These are phyloP conservation scores for Xylaria sp. DNA, from an alignment of 2,329 filamentous ascomycete genomes.

Conservation along the genomic window DNA sequence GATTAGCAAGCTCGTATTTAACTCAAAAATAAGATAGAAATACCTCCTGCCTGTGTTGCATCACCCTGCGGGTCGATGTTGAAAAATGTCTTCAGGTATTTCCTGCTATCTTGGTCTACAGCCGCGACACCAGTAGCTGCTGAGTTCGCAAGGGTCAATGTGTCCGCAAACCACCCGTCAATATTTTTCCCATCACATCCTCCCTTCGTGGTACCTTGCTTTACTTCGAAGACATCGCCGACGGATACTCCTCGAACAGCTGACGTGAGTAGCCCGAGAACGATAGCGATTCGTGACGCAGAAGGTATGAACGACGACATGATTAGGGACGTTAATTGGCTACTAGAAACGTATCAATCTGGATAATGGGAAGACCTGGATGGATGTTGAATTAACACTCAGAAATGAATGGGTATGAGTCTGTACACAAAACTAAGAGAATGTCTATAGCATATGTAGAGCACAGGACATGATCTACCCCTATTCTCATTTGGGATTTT, in stretches of 20 bases:
- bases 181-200: slow-evolving; percentile 29
- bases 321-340: not conserved
- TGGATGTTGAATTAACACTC: not conserved
- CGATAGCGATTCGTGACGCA: not conserved
- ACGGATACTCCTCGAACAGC: slow-evolving; percentile 6
- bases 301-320: not conserved
- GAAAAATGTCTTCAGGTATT: slow-evolving; percentile 33
- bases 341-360: not conserved
- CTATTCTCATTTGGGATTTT: too few species aligned
- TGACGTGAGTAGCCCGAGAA: not conserved
- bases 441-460: not conserved
- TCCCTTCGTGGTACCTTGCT: slow-evolving; percentile 22
- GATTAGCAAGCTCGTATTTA: not conserved
- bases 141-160: slow-evolving; percentile 22
- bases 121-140: slow-evolving; percentile 25
- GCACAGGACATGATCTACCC: too few species aligned
- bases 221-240: slow-evolving; percentile 28
- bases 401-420: too few species aligned
- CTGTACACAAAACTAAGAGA: not conserved
- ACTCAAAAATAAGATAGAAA: not conserved
- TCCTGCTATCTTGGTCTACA: slow-evolving; percentile 26
- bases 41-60: slow-evolving; percentile 25
- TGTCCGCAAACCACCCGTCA: slow-evolving; percentile 28
- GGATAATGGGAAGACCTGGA: not conserved
- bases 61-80: slow-evolving; percentile 23